Conservation (phyloP, 1,284 basidiomycete species). For the Baeospora myosura region DNA sequence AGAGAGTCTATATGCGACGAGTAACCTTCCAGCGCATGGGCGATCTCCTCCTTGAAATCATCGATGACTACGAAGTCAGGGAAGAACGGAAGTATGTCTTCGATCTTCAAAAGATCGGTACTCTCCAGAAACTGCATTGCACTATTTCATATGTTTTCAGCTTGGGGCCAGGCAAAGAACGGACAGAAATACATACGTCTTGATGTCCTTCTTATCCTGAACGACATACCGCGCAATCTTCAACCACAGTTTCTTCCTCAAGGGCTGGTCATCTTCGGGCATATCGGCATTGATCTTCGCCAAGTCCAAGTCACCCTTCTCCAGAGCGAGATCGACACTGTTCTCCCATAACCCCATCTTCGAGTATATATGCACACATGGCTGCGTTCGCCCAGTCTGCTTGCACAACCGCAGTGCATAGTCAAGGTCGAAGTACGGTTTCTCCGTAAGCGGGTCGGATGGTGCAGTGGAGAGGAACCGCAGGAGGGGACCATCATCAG, state of each 20-base stretch:
- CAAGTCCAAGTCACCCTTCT: slow-evolving; percentile 88
- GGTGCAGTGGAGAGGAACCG: slow-evolving; percentile 84
- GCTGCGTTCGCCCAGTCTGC: slow-evolving; percentile 71
- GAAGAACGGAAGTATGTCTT: slow-evolving; percentile 99
- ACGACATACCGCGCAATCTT: slow-evolving; percentile 97
- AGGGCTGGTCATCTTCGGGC: slow-evolving; percentile 80
- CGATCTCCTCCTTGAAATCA: slow-evolving; percentile 99
- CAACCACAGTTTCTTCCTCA: slow-evolving; percentile 94
- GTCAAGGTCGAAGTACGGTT: slow-evolving; percentile 94
- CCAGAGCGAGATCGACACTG: slow-evolving; percentile 90
- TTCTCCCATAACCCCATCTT: slow-evolving; percentile 98
- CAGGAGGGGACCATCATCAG: slow-evolving; percentile 79
- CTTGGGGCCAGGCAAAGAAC: slow-evolving; percentile 6
- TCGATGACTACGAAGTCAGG: slow-evolving; percentile 99
- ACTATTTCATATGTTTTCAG: slow-evolving; percentile 33
- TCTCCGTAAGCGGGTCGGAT: slow-evolving; percentile 73
- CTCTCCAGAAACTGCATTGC: slow-evolving; percentile 96
- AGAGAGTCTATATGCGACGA: slow-evolving; percentile 86
- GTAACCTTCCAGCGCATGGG: slow-evolving; percentile 91
- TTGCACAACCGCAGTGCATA: slow-evolving; percentile 93
- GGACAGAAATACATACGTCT: slow-evolving; percentile 58
- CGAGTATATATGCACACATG: slow-evolving; percentile 95
- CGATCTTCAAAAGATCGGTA: slow-evolving; percentile 92
- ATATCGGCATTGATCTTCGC: slow-evolving; percentile 92
- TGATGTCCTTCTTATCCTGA: slow-evolving; percentile 95